Conservation (phyloP, 2,329 filamentous ascomycete species). For the Aspergillus udagawae region DNA sequence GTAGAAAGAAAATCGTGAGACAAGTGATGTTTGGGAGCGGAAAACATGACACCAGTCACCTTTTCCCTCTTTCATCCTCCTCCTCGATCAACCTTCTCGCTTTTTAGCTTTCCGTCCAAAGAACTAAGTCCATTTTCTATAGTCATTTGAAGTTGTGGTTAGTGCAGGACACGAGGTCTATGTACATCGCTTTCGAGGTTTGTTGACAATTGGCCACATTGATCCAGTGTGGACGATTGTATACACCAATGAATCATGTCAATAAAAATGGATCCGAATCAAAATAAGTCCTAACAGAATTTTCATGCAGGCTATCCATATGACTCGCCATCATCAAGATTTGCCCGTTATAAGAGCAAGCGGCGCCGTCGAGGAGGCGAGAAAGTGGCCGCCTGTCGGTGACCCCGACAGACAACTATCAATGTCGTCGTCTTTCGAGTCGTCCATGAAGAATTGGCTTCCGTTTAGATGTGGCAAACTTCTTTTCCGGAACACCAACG, state of each 20-base stretch:
- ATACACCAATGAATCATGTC: neutral
- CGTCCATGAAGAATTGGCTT: neutral
- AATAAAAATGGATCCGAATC: neutral
- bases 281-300: neutral
- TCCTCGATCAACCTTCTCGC: neutral
- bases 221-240: neutral
- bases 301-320: neutral
- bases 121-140: neutral
- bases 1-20: too few species aligned
- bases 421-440: neutral
- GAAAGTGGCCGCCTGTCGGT: neutral
- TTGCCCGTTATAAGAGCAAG: neutral
- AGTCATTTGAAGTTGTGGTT: neutral
- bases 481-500: neutral
- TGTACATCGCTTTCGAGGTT: neutral
- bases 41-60: neutral
- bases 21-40: neutral
- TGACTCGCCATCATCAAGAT: neutral
- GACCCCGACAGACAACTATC: neutral
- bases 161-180: neutral
- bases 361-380: neutral
- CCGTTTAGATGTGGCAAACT: neutral
- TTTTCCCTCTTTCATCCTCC: neutral
- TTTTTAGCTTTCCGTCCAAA: neutral
- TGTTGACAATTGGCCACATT: neutral